These are phyloP conservation scores for Monocercomonoides exilis DNA, from an alignment of 78 protist species.

Conservation along the genomic window DNA sequence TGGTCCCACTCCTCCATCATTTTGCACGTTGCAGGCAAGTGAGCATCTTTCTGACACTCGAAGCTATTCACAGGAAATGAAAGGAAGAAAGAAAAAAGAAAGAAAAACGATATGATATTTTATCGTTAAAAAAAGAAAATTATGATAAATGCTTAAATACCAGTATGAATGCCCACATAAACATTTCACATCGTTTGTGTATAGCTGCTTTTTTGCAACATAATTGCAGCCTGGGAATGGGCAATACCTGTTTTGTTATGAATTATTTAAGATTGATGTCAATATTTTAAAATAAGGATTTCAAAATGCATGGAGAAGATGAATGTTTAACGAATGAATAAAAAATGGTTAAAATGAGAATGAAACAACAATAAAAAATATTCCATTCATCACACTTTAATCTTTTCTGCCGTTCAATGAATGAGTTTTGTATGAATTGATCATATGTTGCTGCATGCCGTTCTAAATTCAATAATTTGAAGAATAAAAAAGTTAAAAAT, in stretches of 20 bases:
- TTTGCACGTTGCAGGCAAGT: not conserved
- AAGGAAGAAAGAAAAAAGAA: not conserved
- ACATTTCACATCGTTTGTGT: not conserved
- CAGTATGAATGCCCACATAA: not conserved
- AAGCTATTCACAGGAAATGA: no score
- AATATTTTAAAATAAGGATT: not conserved
- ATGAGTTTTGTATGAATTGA: no score
- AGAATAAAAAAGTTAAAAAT: no score
- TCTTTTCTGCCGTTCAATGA: not conserved
- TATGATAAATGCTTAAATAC: not conserved
- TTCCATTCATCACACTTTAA: not conserved
- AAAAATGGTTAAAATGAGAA: no score
- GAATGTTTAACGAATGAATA: no score
- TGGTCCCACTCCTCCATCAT: not conserved
- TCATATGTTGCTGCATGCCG: no score
- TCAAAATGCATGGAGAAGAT: not conserved
- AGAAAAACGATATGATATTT: not conserved
- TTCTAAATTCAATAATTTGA: no score
- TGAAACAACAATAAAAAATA: not conserved
- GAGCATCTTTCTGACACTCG: not conserved
- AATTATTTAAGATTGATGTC: not conserved
- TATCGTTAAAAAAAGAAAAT: not conserved
- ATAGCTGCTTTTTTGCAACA: not conserved
- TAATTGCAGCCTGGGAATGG: not conserved
- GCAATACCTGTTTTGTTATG: not conserved